Evolutionary conservation across 1,284 basidiomycete genomes (phyloP).

Genomic region (Amylostereum areolatum): DNA sequence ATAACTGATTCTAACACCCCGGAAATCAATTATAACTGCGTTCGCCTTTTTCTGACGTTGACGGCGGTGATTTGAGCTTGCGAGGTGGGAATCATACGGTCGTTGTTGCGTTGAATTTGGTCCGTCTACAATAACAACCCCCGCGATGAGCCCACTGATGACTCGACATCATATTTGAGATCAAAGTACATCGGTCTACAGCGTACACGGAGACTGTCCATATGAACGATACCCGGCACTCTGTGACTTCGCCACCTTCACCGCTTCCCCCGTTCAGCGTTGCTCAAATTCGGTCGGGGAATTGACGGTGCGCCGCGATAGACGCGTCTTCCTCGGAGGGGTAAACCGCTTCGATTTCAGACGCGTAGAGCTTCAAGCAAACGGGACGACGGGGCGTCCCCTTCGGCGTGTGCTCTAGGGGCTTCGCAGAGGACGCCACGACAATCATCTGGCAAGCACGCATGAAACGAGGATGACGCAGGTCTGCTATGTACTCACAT

Average conservation of each 20-base stretch:
- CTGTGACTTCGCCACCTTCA: no score
- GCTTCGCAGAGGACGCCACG: slow-evolving; percentile 19
- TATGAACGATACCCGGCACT: no score
- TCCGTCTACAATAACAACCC: no score
- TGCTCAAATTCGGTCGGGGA: not conserved
- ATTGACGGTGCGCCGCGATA: not conserved
- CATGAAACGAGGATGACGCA: not conserved
- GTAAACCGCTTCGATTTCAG: not conserved
- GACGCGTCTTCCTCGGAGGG: not conserved
- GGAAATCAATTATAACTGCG: no score
- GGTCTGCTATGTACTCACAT: slow-evolving; percentile 1
- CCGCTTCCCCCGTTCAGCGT: no score
- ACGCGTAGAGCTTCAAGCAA: not conserved
- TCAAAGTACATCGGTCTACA: no score
- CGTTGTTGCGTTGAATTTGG: not conserved
- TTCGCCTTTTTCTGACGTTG: not conserved
- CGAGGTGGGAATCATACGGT: not conserved
- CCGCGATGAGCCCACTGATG: no score
- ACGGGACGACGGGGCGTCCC: not conserved
- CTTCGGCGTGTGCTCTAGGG: not conserved
- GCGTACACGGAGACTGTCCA: no score
- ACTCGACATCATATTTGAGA: no score
- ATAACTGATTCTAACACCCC: no score
- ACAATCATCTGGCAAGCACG: slow-evolving; percentile 22
- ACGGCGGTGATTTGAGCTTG: not conserved